Conservation (phyloP, 768 basidiomycete genomes). For the Dentipellis sp. region DNA sequence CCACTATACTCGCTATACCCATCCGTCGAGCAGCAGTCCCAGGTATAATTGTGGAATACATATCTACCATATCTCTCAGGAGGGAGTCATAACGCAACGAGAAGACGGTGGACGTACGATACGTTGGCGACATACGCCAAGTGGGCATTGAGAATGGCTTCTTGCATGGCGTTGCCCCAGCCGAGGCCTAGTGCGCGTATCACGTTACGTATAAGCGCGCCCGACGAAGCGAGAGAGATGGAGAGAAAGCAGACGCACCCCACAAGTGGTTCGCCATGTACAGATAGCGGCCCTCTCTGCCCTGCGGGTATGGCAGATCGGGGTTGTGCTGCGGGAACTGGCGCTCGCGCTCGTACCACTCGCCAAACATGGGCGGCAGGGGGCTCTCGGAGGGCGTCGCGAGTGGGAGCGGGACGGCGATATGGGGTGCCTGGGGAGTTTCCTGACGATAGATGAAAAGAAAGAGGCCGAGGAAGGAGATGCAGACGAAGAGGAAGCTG, state of each 20-base stretch:
- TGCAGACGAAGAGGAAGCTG: not conserved
- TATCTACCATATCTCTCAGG: conserved; percentile 16
- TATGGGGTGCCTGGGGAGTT: no score
- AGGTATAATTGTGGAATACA: conserved; percentile 50
- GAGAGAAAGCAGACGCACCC: not conserved
- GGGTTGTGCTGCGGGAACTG: conserved; percentile 7
- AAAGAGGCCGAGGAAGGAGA: not conserved
- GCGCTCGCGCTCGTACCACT: conserved; percentile 4
- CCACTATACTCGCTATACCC: conserved; percentile 36
- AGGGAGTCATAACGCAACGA: not conserved
- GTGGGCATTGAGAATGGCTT: conserved; percentile 42
- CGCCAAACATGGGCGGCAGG: conserved; percentile 4
- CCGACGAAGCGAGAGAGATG: not conserved
- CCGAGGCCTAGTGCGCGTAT: conserved; percentile 31
- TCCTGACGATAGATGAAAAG: not conserved
- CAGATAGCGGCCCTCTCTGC: conserved; percentile 9
- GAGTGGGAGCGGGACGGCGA: not conserved
- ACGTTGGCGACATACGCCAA: conserved; percentile 38
- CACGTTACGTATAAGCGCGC: not conserved
- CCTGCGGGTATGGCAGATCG: conserved; percentile 8
- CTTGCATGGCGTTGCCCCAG: conserved; percentile 57
- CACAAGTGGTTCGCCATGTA: conserved; percentile 7
- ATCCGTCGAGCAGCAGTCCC: conserved; percentile 31
- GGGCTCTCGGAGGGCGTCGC: not conserved
- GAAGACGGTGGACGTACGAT: conserved; percentile 30